Base-by-base conservation (phyloP, 164 flowering plant genomes). In the Amborella trichopoda region DNA sequence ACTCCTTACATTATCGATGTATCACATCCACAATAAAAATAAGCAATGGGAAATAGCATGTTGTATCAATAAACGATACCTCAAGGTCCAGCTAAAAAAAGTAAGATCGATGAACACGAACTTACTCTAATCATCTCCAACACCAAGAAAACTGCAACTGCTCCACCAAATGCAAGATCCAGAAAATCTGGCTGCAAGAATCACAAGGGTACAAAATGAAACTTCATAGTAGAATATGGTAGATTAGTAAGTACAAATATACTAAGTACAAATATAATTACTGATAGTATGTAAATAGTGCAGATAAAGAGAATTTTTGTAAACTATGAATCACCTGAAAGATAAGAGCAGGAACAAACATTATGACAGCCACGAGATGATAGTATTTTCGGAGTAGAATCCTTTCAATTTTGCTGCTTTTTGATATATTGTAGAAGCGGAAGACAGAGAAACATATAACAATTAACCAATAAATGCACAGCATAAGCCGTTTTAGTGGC, bases 341-440 rank as follows among this genome's bases (percentile, higher is more conserved):
- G 42, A 87, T 60, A 58, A 84, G 73, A 61, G 96, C 96, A 54
- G 99, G 99, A 42, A 80, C 39, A 72, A 91, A 91, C 85, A 91
- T 91, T 38, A 52, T 55, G 52, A 91, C 96, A 54, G 96, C 99
- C 78, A 91, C 63, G 41, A 91, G 72, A 70, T 91, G 99, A 67
- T 91, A 91, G 61, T 84, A 87, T 55, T 87, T 91, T 26, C 99
- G 80, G 49, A 91, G 94, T 54, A 91, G 86, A 63, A 91, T 87
- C 63, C 99, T 77, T 70, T 87, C 94, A 44, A 76, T 65, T 72
- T 71, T 87, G 57, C 96, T 87, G 50, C 60, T 66, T 72, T 78
- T 87, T 22, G 96, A 91, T 39, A 82, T 84, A 49, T 68, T 71
- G 65, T 91, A 91, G 56, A 84, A 91, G 42, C 82, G 67, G 45